These are phyloP conservation scores for Exserohilum turcica DNA, from an alignment of 2,329 filamentous ascomycete genomes.

Conservation along the genomic window DNA sequence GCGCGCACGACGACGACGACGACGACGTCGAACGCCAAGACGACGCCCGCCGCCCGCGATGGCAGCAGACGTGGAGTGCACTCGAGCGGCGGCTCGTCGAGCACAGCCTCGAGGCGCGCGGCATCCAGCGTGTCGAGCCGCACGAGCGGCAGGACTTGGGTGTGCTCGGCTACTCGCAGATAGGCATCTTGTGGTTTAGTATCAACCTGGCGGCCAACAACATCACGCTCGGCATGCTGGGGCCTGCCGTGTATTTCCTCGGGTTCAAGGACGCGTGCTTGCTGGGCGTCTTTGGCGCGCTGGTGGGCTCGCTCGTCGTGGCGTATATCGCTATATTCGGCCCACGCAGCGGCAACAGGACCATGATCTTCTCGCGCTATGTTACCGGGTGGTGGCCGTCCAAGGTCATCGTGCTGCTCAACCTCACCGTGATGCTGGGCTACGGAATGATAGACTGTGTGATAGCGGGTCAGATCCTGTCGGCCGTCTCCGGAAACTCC, in stretches of 20 bases:
- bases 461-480: slow-evolving; percentile 70
- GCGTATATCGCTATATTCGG: slow-evolving; percentile 68
- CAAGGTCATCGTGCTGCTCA: slow-evolving; percentile 66
- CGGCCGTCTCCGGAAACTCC: slow-evolving; percentile 64
- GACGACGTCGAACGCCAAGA: background rate
- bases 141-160: slow-evolving; percentile 60
- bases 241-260: slow-evolving; percentile 62
- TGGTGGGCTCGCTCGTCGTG: slow-evolving; percentile 60
- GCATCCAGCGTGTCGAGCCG: slow-evolving; percentile 63
- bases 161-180: slow-evolving; percentile 61
- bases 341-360: slow-evolving; percentile 64
- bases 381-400: slow-evolving; percentile 70
- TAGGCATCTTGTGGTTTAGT: slow-evolving; percentile 64
- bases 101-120: slow-evolving; percentile 64
- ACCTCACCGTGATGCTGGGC: slow-evolving; percentile 66
- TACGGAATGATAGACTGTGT: slow-evolving; percentile 69
- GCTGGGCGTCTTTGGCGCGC: slow-evolving; percentile 62
- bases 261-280: slow-evolving; percentile 63
- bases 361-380: slow-evolving; percentile 63
- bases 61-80: slow-evolving; percentile 30
- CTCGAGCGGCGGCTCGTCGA: slow-evolving; percentile 52
- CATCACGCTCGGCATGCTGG: slow-evolving; percentile 67
- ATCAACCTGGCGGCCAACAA: slow-evolving; percentile 69
- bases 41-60: slow-evolving; percentile 10
- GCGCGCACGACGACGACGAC: slow-evolving; percentile 9